Evolutionary conservation across 1,284 basidiomycete genomes (phyloP).

Genomic region (Apiotrichum mycotoxinovorans): DNA sequence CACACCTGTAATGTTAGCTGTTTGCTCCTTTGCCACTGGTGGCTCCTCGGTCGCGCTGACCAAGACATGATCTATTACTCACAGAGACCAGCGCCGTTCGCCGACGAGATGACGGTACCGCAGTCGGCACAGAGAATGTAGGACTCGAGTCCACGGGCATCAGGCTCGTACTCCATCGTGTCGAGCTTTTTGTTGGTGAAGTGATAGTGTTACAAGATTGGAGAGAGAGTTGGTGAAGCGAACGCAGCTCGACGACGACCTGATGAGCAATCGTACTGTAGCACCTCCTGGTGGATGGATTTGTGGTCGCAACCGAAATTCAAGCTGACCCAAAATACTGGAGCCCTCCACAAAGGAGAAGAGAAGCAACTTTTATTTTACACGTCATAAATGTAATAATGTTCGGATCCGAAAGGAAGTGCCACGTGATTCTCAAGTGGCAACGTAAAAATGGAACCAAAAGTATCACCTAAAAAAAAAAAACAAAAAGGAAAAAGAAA

Average conservation of each 20-base stretch:
- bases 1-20: slow-evolving; percentile 27
- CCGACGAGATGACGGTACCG: slow-evolving; percentile 75
- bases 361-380: neutral
- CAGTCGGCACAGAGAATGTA: slow-evolving; percentile 52
- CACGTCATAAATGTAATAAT: slow-evolving; percentile 3
- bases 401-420: no score
- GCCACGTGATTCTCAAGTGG: neutral
- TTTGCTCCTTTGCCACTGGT: neutral
- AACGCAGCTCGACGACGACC: neutral
- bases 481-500: no score
- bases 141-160: slow-evolving; percentile 41
- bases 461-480: neutral
- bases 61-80: slow-evolving; percentile 51
- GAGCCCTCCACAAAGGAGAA: neutral
- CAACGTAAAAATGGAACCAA: neutral
- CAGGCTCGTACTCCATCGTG: slow-evolving; percentile 47
- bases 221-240: neutral
- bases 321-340: neutral
- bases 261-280: neutral
- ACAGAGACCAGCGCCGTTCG: slow-evolving; percentile 94
- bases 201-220: neutral
- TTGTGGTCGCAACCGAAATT: no score
- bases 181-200: neutral
- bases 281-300: neutral
- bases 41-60: slow-evolving; percentile 31